Conservation (phyloP, 345 rosid species). For the Salix koriyanagi region DNA sequence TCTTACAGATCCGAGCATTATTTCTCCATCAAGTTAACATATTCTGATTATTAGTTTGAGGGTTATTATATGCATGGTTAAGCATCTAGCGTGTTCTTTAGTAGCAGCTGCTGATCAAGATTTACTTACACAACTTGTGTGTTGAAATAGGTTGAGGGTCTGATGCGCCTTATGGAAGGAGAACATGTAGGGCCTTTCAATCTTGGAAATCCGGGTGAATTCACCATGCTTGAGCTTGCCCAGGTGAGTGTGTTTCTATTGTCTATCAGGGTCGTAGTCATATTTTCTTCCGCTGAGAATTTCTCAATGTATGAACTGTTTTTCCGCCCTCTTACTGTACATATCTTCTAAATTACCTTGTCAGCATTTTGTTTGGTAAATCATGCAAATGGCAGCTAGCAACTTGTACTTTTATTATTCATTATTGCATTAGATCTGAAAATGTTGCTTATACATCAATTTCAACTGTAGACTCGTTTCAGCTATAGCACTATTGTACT, state of each 20-base stretch:
- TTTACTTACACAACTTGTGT: not conserved
- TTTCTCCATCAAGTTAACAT: not conserved
- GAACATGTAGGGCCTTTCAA: conserved; percentile 96
- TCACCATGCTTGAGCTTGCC: conserved; percentile 98
- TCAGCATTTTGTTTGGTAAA: not conserved
- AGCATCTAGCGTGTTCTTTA: not conserved
- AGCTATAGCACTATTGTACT: not conserved
- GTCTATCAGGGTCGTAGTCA: not conserved
- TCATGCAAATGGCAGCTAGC: not conserved
- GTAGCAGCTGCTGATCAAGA: not conserved
- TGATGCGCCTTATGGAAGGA: conserved; percentile 93
- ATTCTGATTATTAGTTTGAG: not conserved
- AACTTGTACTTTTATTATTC: not conserved
- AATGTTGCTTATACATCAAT: not conserved
- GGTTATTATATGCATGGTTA: not conserved
- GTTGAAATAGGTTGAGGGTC: conserved; percentile 71
- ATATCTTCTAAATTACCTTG: not conserved
- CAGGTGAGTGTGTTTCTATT: conserved; percentile 38
- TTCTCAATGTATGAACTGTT: not conserved
- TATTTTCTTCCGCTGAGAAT: not conserved
- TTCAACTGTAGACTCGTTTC: not conserved
- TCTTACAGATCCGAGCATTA: not conserved
- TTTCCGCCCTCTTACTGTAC: not conserved
- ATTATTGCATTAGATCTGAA: not conserved
- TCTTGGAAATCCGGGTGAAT: conserved; percentile 97